phyloP scores from a whole-genome alignment of 371 early-diverging fungal species.

The Mucor saturninus region DNA sequence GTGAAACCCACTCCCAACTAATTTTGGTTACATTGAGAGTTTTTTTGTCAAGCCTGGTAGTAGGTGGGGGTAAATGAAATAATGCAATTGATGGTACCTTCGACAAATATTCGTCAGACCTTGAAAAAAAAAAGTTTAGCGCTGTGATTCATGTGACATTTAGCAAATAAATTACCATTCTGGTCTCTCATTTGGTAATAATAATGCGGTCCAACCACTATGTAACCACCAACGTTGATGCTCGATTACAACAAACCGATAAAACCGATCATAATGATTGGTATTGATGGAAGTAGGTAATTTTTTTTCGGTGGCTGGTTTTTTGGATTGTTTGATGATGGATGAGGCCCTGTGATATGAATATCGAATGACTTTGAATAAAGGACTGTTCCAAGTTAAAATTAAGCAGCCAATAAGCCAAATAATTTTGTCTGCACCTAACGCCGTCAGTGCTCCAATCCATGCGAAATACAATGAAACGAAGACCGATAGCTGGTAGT shows the following conservation, averaged over 20 bases:
- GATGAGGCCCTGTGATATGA: slow-evolving; percentile 15
- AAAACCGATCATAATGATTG: slow-evolving; percentile 12
- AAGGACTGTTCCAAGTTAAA: slow-evolving; percentile 20
- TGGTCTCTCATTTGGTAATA: slow-evolving; percentile 27
- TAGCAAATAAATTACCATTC: slow-evolving; percentile 20
- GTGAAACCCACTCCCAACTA: slow-evolving; percentile 27
- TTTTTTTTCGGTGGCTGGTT: background rate
- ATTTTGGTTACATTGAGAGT: slow-evolving; percentile 8
- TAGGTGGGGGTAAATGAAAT: slow-evolving; percentile 27
- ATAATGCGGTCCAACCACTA: slow-evolving; percentile 11
- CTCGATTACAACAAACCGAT: slow-evolving; percentile 25
- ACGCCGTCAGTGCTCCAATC: background rate
- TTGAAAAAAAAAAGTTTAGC: slow-evolving; percentile 4
- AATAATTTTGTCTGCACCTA: slow-evolving; percentile 3
- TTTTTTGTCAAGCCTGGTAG: slow-evolving; percentile 4
- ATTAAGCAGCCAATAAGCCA: slow-evolving; percentile 17
- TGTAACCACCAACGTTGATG: slow-evolving; percentile 33
- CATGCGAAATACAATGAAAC: background rate
- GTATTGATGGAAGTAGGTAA: background rate
- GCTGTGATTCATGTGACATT: slow-evolving; percentile 4
- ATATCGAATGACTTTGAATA: slow-evolving; percentile 17
- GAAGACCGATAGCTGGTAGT: slow-evolving; percentile 1
- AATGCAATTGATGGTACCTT: slow-evolving; percentile 18
- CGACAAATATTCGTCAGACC: slow-evolving; percentile 34
- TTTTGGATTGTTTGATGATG: background rate